Evolutionary conservation across 2,329 filamentous ascomycete species (phyloP), one percentile per base, ranked within the genome.

Genomic region (Ascosphaera pollenicola): DNA sequence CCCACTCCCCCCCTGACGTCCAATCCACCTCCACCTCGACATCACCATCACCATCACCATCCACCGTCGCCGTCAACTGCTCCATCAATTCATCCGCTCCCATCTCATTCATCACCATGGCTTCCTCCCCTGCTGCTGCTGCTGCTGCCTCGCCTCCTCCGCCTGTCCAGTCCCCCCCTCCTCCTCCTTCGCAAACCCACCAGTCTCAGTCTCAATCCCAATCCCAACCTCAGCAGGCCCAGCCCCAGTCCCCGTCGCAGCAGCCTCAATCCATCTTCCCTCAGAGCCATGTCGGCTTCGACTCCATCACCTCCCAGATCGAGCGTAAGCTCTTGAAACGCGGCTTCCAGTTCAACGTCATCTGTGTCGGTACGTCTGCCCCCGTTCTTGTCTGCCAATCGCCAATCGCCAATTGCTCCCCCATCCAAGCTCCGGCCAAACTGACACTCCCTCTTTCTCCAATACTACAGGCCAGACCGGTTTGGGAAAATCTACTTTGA

Each of bases 261-360:
- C 52, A 55, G 40, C 51, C 51, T 40, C 65, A 65, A 48, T 55
- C 62, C 11, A 71, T 78, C 59, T 89, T 82, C 64, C 89, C 89
- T 56, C 78, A 89, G 62, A 92, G 78, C 78, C 89, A 95, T 71
- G 89, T 98, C 62, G 89, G 89, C 74, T 98, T 98, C 69, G 89
- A 98, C 70, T 94, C 84, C 69, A 98, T 98, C 71, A 98, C 89
- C 53, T 84, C 78, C 51, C 89, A 98, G 70, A 98, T 98, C 54
- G 89, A 98, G 77, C 80, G 82, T 68, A 98, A 98, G 78, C 78
- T 95, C 59, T 64, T 98, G 67, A 98, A 98, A 74, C 84, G 89
- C 65, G 89, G 89, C 54, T 98, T 98, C 65, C 89, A 98, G 65
- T 98, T 98, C 75, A 98, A 98, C 62, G 79, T 95, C 57, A 95